A percentile compares a stretch with the other conserved stretches of the same genome.
These are phyloP conservation scores for Primulina huaijiensis DNA, from an alignment of 257 asterid species.

Conservation along the genomic window DNA sequence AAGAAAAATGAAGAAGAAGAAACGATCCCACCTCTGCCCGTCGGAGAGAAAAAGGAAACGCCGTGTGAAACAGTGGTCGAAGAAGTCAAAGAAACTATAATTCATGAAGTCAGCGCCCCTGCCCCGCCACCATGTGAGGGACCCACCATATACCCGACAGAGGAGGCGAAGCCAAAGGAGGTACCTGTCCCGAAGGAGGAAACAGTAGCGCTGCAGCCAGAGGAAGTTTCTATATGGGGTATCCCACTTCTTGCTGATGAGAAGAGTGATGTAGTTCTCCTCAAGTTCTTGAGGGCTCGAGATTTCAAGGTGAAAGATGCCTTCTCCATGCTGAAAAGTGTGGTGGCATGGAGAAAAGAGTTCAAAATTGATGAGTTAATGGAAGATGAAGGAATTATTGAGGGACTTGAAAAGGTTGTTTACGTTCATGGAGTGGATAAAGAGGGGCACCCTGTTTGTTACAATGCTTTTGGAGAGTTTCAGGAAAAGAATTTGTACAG, in stretches of 20 bases:
- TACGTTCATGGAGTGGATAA: slow-evolving; percentile 55
- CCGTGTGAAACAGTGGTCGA: slow-evolving; percentile 27
- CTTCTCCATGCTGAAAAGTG: slow-evolving; percentile 57
- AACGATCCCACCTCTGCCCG: slow-evolving; percentile 16
- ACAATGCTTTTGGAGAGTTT: slow-evolving; percentile 69
- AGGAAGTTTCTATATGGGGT: slow-evolving; percentile 70
- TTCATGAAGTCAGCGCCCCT: slow-evolving; percentile 38
- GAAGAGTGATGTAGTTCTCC: slow-evolving; percentile 56
- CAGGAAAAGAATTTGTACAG: slow-evolving; percentile 67
- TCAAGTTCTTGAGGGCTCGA: slow-evolving; percentile 68
- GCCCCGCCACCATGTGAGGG: slow-evolving; percentile 26
- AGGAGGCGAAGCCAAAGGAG: slow-evolving; percentile 26
- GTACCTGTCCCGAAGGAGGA: slow-evolving; percentile 17
- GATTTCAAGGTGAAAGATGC: slow-evolving; percentile 74
- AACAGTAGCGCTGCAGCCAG: slow-evolving; percentile 37
- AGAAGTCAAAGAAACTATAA: slow-evolving; percentile 42
- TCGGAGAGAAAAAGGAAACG: slow-evolving; percentile 12
- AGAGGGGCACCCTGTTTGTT: slow-evolving; percentile 66
- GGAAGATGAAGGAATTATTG: slow-evolving; percentile 37
- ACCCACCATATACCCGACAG: background rate
- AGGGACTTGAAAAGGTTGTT: slow-evolving; percentile 54
- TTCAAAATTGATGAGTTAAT: slow-evolving; percentile 51
- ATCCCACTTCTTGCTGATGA: slow-evolving; percentile 55
- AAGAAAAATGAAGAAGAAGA: slow-evolving; percentile 22
- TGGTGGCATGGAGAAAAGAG: slow-evolving; percentile 62